Conservation (phyloP, 371 early-diverging fungal genomes). For the Dinochytrium kinnereticum region DNA sequence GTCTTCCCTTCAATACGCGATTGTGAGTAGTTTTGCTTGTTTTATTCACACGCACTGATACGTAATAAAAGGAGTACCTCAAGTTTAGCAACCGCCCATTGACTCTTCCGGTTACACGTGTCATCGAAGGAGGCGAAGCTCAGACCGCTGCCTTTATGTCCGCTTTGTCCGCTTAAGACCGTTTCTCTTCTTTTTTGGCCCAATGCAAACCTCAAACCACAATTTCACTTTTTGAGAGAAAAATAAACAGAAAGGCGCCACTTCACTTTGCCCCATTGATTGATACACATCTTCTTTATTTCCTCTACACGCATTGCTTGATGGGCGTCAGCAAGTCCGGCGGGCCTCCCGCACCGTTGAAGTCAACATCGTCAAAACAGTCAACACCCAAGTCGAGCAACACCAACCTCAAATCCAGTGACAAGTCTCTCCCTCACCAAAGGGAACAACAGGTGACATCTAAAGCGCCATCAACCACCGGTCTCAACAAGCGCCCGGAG, state of each 20-base stretch:
- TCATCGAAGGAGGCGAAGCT: slow-evolving; percentile 67
- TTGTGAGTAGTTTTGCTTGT: slow-evolving; percentile 31
- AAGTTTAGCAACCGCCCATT: slow-evolving; percentile 55
- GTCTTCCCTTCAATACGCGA: slow-evolving; percentile 65
- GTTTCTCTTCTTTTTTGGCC: too few species aligned
- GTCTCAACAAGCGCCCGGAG: neutral
- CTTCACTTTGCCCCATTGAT: too few species aligned
- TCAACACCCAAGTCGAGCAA: too few species aligned
- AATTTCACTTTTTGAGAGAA: too few species aligned
- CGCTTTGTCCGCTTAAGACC: too few species aligned
- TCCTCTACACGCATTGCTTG: too few species aligned
- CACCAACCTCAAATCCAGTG: neutral
- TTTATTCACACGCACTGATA: neutral
- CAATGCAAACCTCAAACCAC: too few species aligned
- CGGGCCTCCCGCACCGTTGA: too few species aligned
- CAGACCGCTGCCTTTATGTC: slow-evolving; percentile 19
- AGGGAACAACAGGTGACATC: neutral
- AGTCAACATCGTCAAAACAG: too few species aligned
- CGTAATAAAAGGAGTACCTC: slow-evolving; percentile 49
- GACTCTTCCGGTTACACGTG: slow-evolving; percentile 67
- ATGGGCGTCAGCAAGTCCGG: too few species aligned
- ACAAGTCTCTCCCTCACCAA: neutral
- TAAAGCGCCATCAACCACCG: neutral
- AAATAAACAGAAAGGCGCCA: too few species aligned
- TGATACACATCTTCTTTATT: too few species aligned